Conservation (phyloP, 2,329 filamentous ascomycete species). For the Fusarium verticillioides region DNA sequence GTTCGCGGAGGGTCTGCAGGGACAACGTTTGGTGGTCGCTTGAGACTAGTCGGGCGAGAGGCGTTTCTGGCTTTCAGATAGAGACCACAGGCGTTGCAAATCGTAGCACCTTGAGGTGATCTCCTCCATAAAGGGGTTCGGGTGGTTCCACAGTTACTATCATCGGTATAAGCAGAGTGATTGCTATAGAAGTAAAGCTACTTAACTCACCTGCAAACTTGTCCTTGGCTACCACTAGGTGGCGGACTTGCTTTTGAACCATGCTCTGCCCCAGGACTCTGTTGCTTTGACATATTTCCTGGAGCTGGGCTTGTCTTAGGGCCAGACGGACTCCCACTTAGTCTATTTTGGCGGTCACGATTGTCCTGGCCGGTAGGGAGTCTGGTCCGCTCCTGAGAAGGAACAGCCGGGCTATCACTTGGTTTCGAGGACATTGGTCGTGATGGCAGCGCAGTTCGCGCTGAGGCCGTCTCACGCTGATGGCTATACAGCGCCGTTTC, state of each 20-base stretch:
- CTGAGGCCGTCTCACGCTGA: constrained; percentile 47
- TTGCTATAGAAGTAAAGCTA: background rate
- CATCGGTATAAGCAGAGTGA: constrained; percentile 2
- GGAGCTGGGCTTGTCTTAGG: constrained; percentile 42
- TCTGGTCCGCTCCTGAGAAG: constrained; percentile 37
- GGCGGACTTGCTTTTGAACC: constrained; percentile 38
- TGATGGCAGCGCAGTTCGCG: constrained; percentile 53
- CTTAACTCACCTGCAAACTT: constrained; percentile 74
- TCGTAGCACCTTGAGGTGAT: constrained; percentile 91
- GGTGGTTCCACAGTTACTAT: constrained; percentile 93
- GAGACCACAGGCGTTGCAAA: constrained; percentile 96
- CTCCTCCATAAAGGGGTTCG: constrained; percentile 94
- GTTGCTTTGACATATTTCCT: constrained; percentile 42
- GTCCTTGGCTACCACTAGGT: constrained; percentile 51
- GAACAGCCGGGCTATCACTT: constrained; percentile 35
- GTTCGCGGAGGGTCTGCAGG: constrained; percentile 56
- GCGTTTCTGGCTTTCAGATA: constrained; percentile 95
- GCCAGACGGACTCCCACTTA: constrained; percentile 44
- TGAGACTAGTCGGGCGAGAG: constrained; percentile 88
- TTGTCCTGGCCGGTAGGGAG: constrained; percentile 41
- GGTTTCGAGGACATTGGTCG: constrained; percentile 51
- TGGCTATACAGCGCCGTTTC: constrained; percentile 43
- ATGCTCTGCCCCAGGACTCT: constrained; percentile 46
- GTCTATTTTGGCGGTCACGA: constrained; percentile 27
- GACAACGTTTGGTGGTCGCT: constrained; percentile 73